Conservation (phyloP, 129 eudicot species). For the Cynara cardunculus region DNA sequence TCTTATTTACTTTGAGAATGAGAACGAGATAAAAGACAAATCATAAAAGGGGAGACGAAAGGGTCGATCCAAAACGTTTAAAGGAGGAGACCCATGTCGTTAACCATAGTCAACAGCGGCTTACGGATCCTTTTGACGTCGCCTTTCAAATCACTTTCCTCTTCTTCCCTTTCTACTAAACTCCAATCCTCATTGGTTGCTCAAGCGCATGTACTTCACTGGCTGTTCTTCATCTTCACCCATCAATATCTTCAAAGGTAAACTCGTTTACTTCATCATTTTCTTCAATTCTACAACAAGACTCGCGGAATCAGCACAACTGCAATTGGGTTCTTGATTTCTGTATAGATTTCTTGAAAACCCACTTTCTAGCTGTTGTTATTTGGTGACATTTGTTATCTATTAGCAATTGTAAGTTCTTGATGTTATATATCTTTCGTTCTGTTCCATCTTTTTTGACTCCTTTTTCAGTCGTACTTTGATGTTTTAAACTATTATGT, state of each 20-base stretch:
- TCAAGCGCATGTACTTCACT: not conserved
- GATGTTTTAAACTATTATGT: not conserved
- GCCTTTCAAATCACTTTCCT: not conserved
- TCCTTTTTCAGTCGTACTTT: not conserved
- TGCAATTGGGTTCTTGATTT: not conserved
- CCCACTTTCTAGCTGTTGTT: not conserved
- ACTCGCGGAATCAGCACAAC: not conserved
- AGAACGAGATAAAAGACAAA: too few relatives aligned
- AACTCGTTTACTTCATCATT: not conserved
- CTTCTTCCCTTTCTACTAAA: not conserved
- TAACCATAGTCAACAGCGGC: constrained; percentile 20
- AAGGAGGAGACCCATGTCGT: constrained; percentile 8
- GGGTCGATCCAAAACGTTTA: not conserved
- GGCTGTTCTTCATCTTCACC: not conserved
- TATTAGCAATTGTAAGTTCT: not conserved
- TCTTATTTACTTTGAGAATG: too few relatives aligned
- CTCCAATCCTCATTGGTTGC: not conserved
- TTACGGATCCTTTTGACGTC: not conserved
- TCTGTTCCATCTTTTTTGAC: not conserved
- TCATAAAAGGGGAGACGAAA: too few relatives aligned
- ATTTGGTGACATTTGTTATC: not conserved
- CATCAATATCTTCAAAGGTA: constrained; percentile 7
- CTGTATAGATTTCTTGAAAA: not conserved
- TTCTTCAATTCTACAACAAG: not conserved
- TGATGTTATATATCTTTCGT: not conserved